Conservation (phyloP, 768 basidiomycete genomes). For the Hygrophoropsis aurantiaca region DNA sequence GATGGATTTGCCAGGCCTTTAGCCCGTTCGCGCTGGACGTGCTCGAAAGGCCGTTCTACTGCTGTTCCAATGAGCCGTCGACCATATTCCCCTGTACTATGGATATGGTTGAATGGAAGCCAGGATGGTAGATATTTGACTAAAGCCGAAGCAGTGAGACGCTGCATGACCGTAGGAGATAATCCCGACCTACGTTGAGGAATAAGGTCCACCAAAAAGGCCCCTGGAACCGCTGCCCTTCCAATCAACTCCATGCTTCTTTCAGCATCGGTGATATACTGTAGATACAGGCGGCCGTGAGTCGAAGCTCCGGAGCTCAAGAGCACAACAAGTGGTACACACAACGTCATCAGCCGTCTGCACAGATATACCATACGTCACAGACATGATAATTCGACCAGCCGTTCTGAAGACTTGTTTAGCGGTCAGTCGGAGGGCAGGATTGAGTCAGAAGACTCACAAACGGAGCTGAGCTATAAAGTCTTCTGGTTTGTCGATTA, state of each 20-base stretch:
- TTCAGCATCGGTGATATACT: constrained; percentile 5
- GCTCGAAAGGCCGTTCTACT: constrained; percentile 4
- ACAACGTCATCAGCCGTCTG: constrained; percentile 3
- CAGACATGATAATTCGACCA: constrained; percentile 3
- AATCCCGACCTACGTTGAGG: neutral
- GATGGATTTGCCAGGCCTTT: constrained; percentile 1
- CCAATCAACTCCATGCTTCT: constrained; percentile 6
- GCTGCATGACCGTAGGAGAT: too few relatives aligned
- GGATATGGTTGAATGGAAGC: constrained; percentile 14
- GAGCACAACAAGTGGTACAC: neutral
- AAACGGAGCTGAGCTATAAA: constrained; percentile 4
- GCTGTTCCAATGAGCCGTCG: neutral
- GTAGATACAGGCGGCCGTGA: too few relatives aligned
- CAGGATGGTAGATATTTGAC: constrained; percentile 19
- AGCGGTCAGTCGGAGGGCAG: neutral
- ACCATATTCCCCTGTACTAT: neutral
- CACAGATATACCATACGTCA: constrained; percentile 7
- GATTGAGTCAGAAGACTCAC: neutral
- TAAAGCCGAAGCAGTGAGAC: constrained; percentile 1
- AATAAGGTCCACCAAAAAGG: constrained; percentile 8
- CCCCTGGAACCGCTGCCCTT: constrained; percentile 3
- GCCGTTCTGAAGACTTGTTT: neutral
- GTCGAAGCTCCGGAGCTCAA: neutral
- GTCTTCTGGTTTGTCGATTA: constrained; percentile 4
- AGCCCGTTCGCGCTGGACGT: constrained; percentile 5